These are phyloP conservation scores for Bromus sterilis DNA, from an alignment of 176 grass and related monocot genomes.

Conservation along the genomic window DNA sequence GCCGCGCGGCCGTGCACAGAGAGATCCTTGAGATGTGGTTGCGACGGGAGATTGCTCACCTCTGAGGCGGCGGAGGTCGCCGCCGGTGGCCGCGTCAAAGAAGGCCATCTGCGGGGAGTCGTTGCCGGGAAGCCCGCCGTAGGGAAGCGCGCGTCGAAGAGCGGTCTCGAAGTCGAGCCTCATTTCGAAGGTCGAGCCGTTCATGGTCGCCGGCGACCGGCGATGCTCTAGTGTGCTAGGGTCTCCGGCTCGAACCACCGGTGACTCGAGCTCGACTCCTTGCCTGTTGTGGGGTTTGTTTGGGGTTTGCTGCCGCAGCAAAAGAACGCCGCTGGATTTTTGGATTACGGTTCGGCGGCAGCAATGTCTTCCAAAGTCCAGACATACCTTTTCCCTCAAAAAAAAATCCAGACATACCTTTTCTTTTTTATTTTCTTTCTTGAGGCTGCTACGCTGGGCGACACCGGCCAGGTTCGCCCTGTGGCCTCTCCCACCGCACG, in stretches of 20 bases:
- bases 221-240: background rate
- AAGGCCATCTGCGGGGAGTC: slow-evolving; percentile 1
- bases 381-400: too few relatives aligned
- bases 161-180: background rate
- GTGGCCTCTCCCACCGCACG: too few relatives aligned
- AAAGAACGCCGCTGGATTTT: background rate
- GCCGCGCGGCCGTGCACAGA: background rate
- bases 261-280: background rate
- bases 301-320: background rate
- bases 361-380: too few relatives aligned
- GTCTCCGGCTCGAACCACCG: background rate
- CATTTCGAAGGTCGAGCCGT: background rate
- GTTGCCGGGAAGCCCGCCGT: background rate
- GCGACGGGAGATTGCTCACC: background rate
- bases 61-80: slow-evolving; percentile 19
- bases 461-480: too few relatives aligned
- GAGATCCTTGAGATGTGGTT: background rate
- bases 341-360: background rate
- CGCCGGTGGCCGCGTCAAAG: slow-evolving; percentile 25
- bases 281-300: background rate
- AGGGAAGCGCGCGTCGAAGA: slow-evolving; percentile 7
- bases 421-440: too few relatives aligned
- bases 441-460: too few relatives aligned
- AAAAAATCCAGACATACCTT: too few relatives aligned
- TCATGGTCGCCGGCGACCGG: slow-evolving; percentile 1